These are phyloP conservation scores for Leishmania tarentolae DNA, from an alignment of 208 protist genomes.

Conservation along the genomic window DNA sequence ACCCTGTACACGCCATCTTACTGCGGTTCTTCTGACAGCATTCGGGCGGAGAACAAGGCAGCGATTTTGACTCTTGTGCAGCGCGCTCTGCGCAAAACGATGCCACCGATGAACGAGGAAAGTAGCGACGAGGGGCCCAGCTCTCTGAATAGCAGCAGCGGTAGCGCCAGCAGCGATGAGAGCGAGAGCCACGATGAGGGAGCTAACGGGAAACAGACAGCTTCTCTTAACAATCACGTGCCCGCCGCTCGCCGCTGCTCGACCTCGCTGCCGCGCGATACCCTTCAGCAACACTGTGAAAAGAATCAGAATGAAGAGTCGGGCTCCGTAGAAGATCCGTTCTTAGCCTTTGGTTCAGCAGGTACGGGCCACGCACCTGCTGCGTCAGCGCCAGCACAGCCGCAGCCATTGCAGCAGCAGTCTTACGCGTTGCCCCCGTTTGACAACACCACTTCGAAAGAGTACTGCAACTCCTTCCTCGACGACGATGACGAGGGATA, in stretches of 20 bases:
- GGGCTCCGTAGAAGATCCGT: background rate
- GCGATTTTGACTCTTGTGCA: constrained; percentile 50
- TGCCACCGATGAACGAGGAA: constrained; percentile 34
- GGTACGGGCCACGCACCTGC: background rate
- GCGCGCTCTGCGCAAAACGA: constrained; percentile 35
- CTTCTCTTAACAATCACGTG: background rate
- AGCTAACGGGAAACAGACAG: background rate
- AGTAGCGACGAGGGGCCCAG: constrained; percentile 27
- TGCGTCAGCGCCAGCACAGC: background rate
- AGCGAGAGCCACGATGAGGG: constrained; percentile 6
- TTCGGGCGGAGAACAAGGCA: constrained; percentile 62
- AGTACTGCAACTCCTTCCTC: constrained; percentile 16
- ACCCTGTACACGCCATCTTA: constrained; percentile 50
- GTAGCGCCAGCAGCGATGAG: constrained; percentile 12
- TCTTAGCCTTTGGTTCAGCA: background rate
- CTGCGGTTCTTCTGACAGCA: constrained; percentile 28
- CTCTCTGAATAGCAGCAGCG: constrained; percentile 1
- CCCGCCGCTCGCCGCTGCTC: background rate
- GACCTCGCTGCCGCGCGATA: background rate
- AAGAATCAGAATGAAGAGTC: background rate
- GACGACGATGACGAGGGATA: constrained; percentile 21
- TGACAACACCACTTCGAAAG: background rate
- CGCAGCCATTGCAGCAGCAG: background rate
- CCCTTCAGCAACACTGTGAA: background rate
- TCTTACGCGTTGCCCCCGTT: constrained; percentile 12